Percentiles rank a stretch among this genome's conserved stretches.
Evolutionary conservation across 495 filamentous ascomycete genomes (phyloP).

Genomic region (Aspergillus sclerotiicarbonarius): DNA sequence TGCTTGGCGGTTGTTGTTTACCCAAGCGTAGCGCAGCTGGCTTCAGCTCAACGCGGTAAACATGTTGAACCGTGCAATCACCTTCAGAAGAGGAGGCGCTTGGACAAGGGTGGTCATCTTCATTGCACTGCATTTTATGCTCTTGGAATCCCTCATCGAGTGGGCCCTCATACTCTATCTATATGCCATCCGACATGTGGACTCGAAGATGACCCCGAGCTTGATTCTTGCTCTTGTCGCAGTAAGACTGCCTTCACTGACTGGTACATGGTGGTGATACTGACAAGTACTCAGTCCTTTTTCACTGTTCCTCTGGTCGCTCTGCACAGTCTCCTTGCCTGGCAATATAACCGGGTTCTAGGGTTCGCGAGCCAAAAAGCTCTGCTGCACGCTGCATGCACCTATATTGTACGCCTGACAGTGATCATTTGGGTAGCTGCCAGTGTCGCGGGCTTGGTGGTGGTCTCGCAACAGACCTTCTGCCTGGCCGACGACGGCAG

Average conservation of each 20-base stretch:
- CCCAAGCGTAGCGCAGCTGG: slow-evolving; percentile 18
- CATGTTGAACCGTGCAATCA: slow-evolving; percentile 28
- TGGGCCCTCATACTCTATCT: slow-evolving; percentile 40
- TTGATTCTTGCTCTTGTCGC: slow-evolving; percentile 37
- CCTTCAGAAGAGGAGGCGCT: slow-evolving; percentile 31
- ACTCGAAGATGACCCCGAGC: slow-evolving; percentile 45
- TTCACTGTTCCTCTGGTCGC: slow-evolving; percentile 37
- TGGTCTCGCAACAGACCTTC: slow-evolving; percentile 38
- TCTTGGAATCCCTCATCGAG: slow-evolving; percentile 39
- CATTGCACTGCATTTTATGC: slow-evolving; percentile 37
- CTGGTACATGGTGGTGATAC: not conserved
- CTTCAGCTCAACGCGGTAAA: not conserved
- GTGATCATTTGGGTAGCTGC: slow-evolving; percentile 42
- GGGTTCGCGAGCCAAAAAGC: slow-evolving; percentile 38
- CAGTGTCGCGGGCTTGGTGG: slow-evolving; percentile 41
- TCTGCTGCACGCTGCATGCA: slow-evolving; percentile 37
- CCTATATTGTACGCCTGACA: slow-evolving; percentile 36
- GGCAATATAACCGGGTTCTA: slow-evolving; percentile 43
- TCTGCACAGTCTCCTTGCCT: slow-evolving; percentile 45
- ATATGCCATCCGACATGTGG: slow-evolving; percentile 36
- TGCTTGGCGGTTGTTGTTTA: not conserved
- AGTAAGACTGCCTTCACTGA: slow-evolving; percentile 26
- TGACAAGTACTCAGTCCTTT: slow-evolving; percentile 29
- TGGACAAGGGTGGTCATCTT: slow-evolving; percentile 47
- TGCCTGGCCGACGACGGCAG: slow-evolving; percentile 32